Conservation (phyloP, 352 stramenopile genomes). For the Phytophthora ohioensis region DNA sequence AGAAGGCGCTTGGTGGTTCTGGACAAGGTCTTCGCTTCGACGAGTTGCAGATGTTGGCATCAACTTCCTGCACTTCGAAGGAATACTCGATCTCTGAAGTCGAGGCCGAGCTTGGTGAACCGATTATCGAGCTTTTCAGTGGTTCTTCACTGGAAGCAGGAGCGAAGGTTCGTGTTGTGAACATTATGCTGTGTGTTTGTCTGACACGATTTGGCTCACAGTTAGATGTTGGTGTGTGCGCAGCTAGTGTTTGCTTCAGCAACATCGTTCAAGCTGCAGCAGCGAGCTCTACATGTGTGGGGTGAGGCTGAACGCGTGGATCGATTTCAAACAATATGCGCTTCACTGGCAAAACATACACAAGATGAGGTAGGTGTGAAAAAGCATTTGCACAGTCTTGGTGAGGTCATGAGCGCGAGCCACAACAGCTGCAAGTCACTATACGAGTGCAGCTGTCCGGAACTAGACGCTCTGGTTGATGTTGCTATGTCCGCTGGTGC, state of each 20-base stretch:
- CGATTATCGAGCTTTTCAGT: slow-evolving; percentile 40
- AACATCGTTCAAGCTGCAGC: slow-evolving; percentile 53
- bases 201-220: neutral
- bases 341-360: slow-evolving; percentile 6
- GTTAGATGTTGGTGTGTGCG: neutral
- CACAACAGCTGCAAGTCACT: slow-evolving; percentile 68
- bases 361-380: slow-evolving; percentile 4
- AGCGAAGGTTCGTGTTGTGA: slow-evolving; percentile 39
- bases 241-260: slow-evolving; percentile 48
- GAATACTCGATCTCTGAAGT: slow-evolving; percentile 47
- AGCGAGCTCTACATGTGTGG: slow-evolving; percentile 78
- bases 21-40: slow-evolving; percentile 18
- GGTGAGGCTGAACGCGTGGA: slow-evolving; percentile 69
- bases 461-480: slow-evolving; percentile 76
- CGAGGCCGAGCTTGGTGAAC: slow-evolving; percentile 31
- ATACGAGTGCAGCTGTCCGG: slow-evolving; percentile 83
- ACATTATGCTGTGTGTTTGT: neutral
- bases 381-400: slow-evolving; percentile 45
- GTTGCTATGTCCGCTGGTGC: slow-evolving; percentile 53
- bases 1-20: slow-evolving; percentile 31
- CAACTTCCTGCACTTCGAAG: slow-evolving; percentile 24
- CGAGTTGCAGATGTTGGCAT: slow-evolving; percentile 43
- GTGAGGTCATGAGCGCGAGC: slow-evolving; percentile 72
- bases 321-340: slow-evolving; percentile 50
- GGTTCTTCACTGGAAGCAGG: slow-evolving; percentile 44